These are phyloP conservation scores for Boletellus ananas DNA, from an alignment of 768 basidiomycete genomes.

Conservation along the genomic window DNA sequence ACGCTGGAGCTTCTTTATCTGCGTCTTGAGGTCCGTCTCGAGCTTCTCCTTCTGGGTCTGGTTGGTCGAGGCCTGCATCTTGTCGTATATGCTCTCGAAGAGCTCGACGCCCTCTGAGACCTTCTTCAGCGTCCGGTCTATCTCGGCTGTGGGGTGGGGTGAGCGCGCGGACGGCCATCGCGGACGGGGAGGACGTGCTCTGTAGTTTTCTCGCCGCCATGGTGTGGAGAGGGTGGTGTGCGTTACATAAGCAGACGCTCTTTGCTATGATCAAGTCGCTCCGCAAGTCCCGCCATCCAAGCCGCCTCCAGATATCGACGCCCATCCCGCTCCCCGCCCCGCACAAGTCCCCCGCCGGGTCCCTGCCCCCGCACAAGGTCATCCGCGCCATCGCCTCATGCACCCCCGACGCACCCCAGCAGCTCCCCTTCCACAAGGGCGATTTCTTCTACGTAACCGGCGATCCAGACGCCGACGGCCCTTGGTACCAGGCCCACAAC, in stretches of 20 bases:
- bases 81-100: slow-evolving; percentile 95
- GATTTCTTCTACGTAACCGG: slow-evolving; percentile 97
- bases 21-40: slow-evolving; percentile 92
- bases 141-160: slow-evolving; percentile 66
- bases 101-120: slow-evolving; percentile 93
- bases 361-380: slow-evolving; percentile 86
- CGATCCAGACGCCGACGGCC: slow-evolving; percentile 53
- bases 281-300: slow-evolving; percentile 70
- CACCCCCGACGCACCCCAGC: slow-evolving; percentile 69
- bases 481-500: slow-evolving; percentile 94
- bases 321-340: slow-evolving; percentile 46
- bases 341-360: slow-evolving; percentile 56
- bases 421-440: slow-evolving; percentile 87
- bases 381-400: slow-evolving; percentile 77
- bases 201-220: slow-evolving; percentile 93
- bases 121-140: slow-evolving; percentile 97
- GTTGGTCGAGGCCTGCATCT: slow-evolving; percentile 95
- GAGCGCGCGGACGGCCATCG: no score
- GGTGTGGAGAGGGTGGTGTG: slow-evolving; percentile 12
- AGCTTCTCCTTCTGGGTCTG: slow-evolving; percentile 99
- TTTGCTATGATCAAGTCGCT: slow-evolving; percentile 67
- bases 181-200: slow-evolving; percentile 43
- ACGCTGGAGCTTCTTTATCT: slow-evolving; percentile 94
- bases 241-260: slow-evolving; percentile 27
- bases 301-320: slow-evolving; percentile 67